Percentiles rank a stretch among this genome's conserved stretches.
Conservation (phyloP, 768 basidiomycete species). For the Stropharia rugosoannulata region DNA sequence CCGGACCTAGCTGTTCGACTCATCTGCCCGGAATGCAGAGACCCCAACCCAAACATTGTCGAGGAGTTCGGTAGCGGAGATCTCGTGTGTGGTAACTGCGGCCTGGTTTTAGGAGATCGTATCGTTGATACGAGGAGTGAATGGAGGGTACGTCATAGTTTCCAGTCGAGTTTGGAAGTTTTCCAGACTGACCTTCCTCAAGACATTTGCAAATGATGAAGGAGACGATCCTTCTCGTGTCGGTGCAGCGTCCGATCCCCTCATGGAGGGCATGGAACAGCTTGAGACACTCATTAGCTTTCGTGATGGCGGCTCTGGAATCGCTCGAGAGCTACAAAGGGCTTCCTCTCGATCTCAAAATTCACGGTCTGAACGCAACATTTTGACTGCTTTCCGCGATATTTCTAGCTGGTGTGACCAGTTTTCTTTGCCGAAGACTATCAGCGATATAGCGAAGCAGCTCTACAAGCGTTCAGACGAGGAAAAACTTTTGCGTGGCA, state of each 20-base stretch:
- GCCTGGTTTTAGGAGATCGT: slow-evolving; percentile 92
- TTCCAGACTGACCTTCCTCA: slow-evolving; percentile 14
- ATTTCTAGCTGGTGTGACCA: slow-evolving; percentile 95
- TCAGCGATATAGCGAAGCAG: slow-evolving; percentile 95
- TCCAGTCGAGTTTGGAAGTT: slow-evolving; percentile 9
- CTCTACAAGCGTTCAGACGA: slow-evolving; percentile 97
- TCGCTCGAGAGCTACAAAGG: slow-evolving; percentile 89
- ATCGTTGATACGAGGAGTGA: slow-evolving; percentile 98
- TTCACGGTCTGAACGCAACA: slow-evolving; percentile 80
- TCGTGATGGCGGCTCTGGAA: slow-evolving; percentile 91
- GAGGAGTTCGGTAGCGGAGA: slow-evolving; percentile 99
- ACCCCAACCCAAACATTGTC: slow-evolving; percentile 90
- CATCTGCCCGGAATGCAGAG: slow-evolving; percentile 94
- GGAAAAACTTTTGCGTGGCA: slow-evolving; percentile 89
- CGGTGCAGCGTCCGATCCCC: slow-evolving; percentile 90
- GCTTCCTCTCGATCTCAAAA: slow-evolving; percentile 81
- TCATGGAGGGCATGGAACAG: slow-evolving; percentile 93
- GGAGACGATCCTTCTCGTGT: slow-evolving; percentile 99
- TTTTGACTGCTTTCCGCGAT: slow-evolving; percentile 86
- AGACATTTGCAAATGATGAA: slow-evolving; percentile 99
- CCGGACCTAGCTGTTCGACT: slow-evolving; percentile 87
- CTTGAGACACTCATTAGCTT: slow-evolving; percentile 95
- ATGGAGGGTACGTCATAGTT: slow-evolving; percentile 79
- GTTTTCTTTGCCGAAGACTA: slow-evolving; percentile 90
- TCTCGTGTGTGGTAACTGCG: slow-evolving; percentile 92